A percentile compares a stretch with the other conserved stretches of the same genome.
Conservation (phyloP, 495 filamentous ascomycete species). For the Penicillium coffeae region DNA sequence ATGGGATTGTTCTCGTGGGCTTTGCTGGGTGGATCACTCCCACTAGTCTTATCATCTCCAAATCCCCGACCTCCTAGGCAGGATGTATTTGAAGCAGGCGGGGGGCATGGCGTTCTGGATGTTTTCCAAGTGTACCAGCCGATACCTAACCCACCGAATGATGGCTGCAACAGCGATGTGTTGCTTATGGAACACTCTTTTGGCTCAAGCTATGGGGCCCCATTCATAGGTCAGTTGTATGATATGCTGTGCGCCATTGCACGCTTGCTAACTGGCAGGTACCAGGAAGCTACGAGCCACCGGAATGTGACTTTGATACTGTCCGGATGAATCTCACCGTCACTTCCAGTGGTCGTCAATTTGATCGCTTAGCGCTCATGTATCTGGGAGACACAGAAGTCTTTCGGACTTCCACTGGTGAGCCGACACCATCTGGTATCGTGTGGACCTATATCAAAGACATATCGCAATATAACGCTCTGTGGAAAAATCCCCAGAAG, state of each 20-base stretch:
- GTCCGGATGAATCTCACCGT: slow-evolving; percentile 81
- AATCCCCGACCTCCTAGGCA: neutral
- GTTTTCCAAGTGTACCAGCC: slow-evolving; percentile 71
- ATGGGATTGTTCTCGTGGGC: neutral
- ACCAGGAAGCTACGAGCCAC: slow-evolving; percentile 65
- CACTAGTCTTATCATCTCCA: neutral
- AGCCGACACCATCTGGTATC: slow-evolving; percentile 71
- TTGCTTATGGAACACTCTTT: slow-evolving; percentile 71
- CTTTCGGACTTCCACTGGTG: slow-evolving; percentile 82
- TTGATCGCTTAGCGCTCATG: slow-evolving; percentile 74
- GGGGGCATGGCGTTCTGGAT: slow-evolving; percentile 35
- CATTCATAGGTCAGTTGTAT: slow-evolving; percentile 64
- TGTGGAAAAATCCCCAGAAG: slow-evolving; percentile 66
- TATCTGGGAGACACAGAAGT: slow-evolving; percentile 80
- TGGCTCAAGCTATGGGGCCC: slow-evolving; percentile 70
- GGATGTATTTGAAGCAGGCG: slow-evolving; percentile 1
- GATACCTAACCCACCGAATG: slow-evolving; percentile 40
- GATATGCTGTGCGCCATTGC: neutral
- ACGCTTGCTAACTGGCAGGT: neutral
- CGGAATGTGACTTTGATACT: slow-evolving; percentile 69
- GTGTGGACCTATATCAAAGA: slow-evolving; percentile 78
- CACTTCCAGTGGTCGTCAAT: slow-evolving; percentile 69
- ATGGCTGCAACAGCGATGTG: slow-evolving; percentile 44
- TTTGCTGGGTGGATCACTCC: neutral
- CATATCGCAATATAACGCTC: slow-evolving; percentile 65